phyloP scores from a whole-genome alignment of 306 rosid genomes.

The Sicyos baderoa region DNA sequence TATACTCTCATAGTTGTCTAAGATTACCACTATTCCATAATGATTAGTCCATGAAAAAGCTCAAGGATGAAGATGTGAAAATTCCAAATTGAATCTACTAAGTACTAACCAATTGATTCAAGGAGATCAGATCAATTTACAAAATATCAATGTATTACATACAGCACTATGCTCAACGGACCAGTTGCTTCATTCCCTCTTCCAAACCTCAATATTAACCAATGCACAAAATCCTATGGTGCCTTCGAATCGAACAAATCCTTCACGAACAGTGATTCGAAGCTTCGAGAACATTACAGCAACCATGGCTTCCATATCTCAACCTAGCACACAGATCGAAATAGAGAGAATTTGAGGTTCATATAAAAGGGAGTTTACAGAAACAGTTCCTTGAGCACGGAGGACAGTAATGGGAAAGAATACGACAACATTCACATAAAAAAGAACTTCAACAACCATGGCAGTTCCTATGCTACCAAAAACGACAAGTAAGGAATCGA shows the following conservation, averaged over 20 bases:
- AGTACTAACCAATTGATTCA: conserved; percentile 12
- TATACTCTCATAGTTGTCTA: too few relatives aligned
- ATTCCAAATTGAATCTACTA: neutral
- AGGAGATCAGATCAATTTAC: conserved; percentile 18
- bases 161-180: conserved; percentile 18
- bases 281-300: conserved; percentile 3
- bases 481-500: neutral
- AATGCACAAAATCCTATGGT: neutral
- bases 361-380: neutral
- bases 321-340: neutral
- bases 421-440: neutral
- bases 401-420: neutral
- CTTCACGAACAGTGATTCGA: neutral
- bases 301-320: conserved; percentile 8
- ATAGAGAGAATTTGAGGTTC: neutral
- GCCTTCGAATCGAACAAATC: conserved; percentile 1
- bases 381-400: neutral
- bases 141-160: conserved; percentile 20
- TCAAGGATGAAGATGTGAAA: neutral
- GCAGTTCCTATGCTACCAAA: neutral
- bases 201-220: neutral
- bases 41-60: neutral
- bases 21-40: too few relatives aligned
- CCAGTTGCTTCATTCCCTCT: conserved; percentile 25
- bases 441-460: neutral